phyloP scores from a whole-genome alignment of 2,329 filamentous ascomycete genomes.

The Fusarium sp. region DNA sequence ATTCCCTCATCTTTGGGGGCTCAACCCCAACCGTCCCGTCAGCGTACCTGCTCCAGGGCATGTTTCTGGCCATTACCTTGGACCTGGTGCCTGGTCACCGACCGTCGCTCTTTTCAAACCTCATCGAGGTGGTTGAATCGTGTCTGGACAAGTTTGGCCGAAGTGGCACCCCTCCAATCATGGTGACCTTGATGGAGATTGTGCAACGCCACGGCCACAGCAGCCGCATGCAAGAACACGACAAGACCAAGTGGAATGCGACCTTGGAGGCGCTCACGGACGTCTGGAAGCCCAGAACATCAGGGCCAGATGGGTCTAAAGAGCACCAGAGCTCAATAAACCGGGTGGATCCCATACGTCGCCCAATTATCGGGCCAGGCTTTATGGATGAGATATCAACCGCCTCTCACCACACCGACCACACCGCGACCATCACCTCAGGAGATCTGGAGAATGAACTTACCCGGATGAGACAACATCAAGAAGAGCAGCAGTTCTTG shows the following conservation, averaged over 20 bases:
- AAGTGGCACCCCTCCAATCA: slow-evolving; percentile 54
- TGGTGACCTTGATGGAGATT: slow-evolving; percentile 55
- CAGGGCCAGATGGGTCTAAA: slow-evolving; percentile 39
- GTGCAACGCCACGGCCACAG: slow-evolving; percentile 51
- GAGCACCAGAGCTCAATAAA: slow-evolving; percentile 36
- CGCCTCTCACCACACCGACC: slow-evolving; percentile 44
- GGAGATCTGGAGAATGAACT: slow-evolving; percentile 45
- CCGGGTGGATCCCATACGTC: slow-evolving; percentile 36
- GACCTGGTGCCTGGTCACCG: slow-evolving; percentile 52
- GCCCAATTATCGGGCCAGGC: slow-evolving; percentile 34
- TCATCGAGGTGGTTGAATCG: slow-evolving; percentile 56
- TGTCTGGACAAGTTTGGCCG: slow-evolving; percentile 53
- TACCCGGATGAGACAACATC: slow-evolving; percentile 41
- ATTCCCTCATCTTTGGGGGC: slow-evolving; percentile 55
- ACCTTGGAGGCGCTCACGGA: slow-evolving; percentile 47
- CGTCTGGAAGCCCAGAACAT: slow-evolving; percentile 44
- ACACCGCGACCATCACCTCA: slow-evolving; percentile 41
- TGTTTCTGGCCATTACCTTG: slow-evolving; percentile 57
- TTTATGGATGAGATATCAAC: slow-evolving; percentile 51
- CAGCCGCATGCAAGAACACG: slow-evolving; percentile 53
- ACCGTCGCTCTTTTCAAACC: slow-evolving; percentile 55
- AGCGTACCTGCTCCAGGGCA: slow-evolving; percentile 56
- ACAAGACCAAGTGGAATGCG: slow-evolving; percentile 53
- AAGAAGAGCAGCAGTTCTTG: slow-evolving; percentile 40
- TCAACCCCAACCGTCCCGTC: slow-evolving; percentile 55